A percentile compares a stretch with the other conserved stretches of the same genome.
phyloP scores from a whole-genome alignment of 2,329 filamentous ascomycete species.

The Trichoderma arundinaceum region DNA sequence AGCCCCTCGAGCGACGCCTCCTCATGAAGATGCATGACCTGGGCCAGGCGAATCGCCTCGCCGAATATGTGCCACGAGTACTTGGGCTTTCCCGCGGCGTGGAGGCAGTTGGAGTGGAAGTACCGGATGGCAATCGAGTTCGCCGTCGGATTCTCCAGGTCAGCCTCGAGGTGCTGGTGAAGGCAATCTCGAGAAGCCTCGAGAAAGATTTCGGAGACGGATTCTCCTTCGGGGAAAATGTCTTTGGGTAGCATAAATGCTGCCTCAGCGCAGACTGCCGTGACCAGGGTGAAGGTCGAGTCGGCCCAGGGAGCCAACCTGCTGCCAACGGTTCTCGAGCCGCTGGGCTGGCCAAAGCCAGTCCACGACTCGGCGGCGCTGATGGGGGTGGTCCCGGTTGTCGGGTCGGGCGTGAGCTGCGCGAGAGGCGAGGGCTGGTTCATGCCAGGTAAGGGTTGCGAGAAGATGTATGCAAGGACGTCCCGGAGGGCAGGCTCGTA shows the following conservation, averaged over 20 bases:
- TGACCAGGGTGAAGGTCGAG: constrained; percentile 50
- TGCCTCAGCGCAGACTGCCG: constrained; percentile 51
- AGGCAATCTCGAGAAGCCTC: constrained; percentile 48
- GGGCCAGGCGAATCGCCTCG: constrained; percentile 49
- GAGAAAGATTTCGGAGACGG: constrained; percentile 47
- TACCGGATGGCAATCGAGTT: constrained; percentile 52
- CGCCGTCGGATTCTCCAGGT: constrained; percentile 50
- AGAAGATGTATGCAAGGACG: constrained; percentile 44
- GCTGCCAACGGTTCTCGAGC: constrained; percentile 23
- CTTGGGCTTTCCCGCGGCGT: constrained; percentile 50
- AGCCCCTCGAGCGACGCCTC: constrained; percentile 47
- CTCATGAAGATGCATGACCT: constrained; percentile 52
- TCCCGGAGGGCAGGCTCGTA: constrained; percentile 50
- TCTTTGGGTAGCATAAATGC: constrained; percentile 49
- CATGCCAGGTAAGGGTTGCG: constrained; percentile 30
- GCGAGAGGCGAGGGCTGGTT: constrained; percentile 30
- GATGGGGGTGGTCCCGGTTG: constrained; percentile 30
- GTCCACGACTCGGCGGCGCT: constrained; percentile 27
- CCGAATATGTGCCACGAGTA: constrained; percentile 55
- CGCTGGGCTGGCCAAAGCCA: constrained; percentile 22
- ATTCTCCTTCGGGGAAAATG: constrained; percentile 48
- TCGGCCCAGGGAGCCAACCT: constrained; percentile 44
- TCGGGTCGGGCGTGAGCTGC: constrained; percentile 29
- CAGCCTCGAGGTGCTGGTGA: constrained; percentile 48
- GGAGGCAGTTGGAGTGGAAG: constrained; percentile 53